Base-by-base conservation (phyloP, 306 rosid genomes). In the Prunus mume region DNA sequence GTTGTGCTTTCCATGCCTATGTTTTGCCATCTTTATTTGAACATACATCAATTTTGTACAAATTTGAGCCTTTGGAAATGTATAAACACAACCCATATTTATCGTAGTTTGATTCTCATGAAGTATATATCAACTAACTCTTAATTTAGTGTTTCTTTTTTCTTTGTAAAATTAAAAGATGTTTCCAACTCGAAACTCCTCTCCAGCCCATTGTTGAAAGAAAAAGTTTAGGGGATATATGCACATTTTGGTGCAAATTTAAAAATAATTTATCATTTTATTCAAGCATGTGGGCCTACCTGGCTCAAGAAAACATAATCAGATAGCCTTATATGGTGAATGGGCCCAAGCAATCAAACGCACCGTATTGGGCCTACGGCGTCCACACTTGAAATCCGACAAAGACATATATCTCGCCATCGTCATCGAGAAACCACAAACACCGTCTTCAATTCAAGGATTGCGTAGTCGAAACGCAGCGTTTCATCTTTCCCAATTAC, bases 391-490 rank as follows among this genome's bases (percentile, higher is more conserved):
- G 7, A 6, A 68, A 9, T 69, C 73, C 73, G 49, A 50, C 57
- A 47, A 2, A 54, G 12, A 8, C 45, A 17, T 61, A 73, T 46
- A 46, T 25, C 69, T 43, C 71, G 51, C 45, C 74, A 28, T 19
- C 69, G 47, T 12, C 69, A 18, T 46, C 60, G 5, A 41, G 3
- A 68, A 32, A 8, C 57, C 3, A 61, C 69, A 62, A 63, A 2
- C 69, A 11, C 63, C 67, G 22, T 18, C 80, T 34, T 22, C 60
- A 60, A 43, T 13, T 41, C 45, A 50, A 17, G 57, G 1, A n/a
- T 69, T 24, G 86, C 82, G 80, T 79, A 3, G 11, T 9, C 69
- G 3, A 74, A 81, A 88, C 89, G 89, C 83, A 64, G 74, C 89
- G 88, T 85, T 81, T 78, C 24, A 25, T 3, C 60, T 43, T 63